A percentile compares a stretch with the other conserved stretches of the same genome.
phyloP scores from a whole-genome alignment of 768 basidiomycete species.

The Holtermanniella nyarrowii region DNA sequence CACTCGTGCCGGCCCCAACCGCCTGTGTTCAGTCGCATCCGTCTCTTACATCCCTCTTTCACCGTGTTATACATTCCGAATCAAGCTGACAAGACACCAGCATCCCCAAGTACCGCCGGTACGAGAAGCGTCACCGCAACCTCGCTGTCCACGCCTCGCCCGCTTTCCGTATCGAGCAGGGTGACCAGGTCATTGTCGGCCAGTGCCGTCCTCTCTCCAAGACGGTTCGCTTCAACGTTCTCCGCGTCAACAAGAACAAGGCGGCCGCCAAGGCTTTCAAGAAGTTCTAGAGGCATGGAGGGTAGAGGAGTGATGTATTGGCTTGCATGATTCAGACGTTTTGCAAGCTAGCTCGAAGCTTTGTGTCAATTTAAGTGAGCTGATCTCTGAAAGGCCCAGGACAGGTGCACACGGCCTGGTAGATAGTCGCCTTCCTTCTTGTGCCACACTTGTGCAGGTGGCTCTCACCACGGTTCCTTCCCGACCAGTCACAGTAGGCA shows the following conservation, averaged over 20 bases:
- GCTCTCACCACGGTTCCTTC: no score
- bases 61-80: no score
- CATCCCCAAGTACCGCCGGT: conserved; percentile 98
- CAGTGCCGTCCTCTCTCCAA: conserved; percentile 99
- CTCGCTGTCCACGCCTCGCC: conserved; percentile 93
- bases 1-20: not conserved
- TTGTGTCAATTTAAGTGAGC: no score
- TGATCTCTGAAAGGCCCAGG: no score
- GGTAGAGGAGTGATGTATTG: not conserved
- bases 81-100: conserved; percentile 74
- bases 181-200: conserved; percentile 89
- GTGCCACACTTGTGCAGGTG: no score
- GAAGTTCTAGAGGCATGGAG: conserved; percentile 56
- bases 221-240: conserved; percentile 97
- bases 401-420: no score
- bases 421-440: no score
- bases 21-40: not conserved
- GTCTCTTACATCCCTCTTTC: not conserved
- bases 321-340: no score
- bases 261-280: conserved; percentile 79
- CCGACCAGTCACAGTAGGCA: no score
- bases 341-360: no score
- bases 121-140: conserved; percentile 87
- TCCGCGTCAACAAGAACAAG: conserved; percentile 90
- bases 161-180: conserved; percentile 93